Evolutionary conservation across 306 rosid species (phyloP), one percentile per base, ranked within the genome.

Genomic region (Casuarina equisetifolia): DNA sequence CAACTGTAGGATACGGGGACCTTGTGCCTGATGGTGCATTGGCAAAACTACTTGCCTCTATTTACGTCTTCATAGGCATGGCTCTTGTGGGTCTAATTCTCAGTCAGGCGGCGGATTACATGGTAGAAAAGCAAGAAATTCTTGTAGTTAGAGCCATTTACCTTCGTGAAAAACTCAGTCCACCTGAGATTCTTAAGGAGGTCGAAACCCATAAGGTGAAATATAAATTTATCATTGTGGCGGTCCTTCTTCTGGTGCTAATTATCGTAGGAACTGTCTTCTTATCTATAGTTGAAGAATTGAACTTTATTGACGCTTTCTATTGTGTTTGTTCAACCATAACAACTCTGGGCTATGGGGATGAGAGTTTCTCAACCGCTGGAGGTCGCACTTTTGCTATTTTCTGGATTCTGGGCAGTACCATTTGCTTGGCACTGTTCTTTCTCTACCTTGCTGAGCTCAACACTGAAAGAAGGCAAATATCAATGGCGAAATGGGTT

Each of bases 1-100:
- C 94, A 43, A 91, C 96, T 0, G 97, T 93, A 44, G 98, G 97
- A 15, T 93, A 93, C 62, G 97, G 97, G 10, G 97, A 93, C 78
- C 97, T 93, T 81, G 98, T 91, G 8, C 97, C 98, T 0, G 54
- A 82, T 35, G 90, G 88, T 80, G 10, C 67, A 9, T 19, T 81
- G 64, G 88, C 98, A 46, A 93, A 93, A 71, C 88, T 91, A 36
- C 87, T 93, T 61, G 96, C 98, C 0, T 89, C 90, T 80, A 35
- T 87, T 71, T 90, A 85, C 84, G 98, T 93, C 48, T 91, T 93
- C 88, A 72, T 80, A 13, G 96, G 96, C 52, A 85, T 90, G 91
- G 90, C 88, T 38, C 86, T 93, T 35, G 90, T 51, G 52, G 96
- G 96, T 6, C 32, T 93, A 15, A 82, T 91, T 78, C 88, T 93